A percentile compares a stretch with the other conserved stretches of the same genome.
Conservation (phyloP, 2,329 filamentous ascomycete genomes). For the Dactylellina haptotyla region DNA sequence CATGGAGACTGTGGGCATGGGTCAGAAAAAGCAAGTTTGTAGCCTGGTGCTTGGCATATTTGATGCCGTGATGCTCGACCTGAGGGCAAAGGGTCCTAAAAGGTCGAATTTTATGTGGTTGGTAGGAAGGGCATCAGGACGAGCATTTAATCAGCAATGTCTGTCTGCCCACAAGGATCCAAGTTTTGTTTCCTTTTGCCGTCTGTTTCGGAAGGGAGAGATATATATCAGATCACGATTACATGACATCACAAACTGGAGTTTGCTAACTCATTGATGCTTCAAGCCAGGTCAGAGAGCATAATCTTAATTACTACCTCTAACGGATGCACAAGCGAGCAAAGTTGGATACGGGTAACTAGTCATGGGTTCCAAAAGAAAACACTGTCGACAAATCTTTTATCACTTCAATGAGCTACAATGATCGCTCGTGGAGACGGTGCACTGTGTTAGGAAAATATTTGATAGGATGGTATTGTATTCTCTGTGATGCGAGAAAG, state of each 20-base stretch:
- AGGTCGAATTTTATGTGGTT: slow-evolving; percentile 2
- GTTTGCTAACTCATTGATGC: no score
- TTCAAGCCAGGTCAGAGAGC: no score
- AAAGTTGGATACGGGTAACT: no score
- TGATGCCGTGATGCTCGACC: slow-evolving; percentile 44
- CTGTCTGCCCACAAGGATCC: slow-evolving; percentile 25
- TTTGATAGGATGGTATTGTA: not conserved
- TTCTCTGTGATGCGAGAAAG: not conserved
- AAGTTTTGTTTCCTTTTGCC: not conserved
- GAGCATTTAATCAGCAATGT: slow-evolving; percentile 13
- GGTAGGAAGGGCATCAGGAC: slow-evolving; percentile 17
- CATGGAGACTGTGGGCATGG: slow-evolving; percentile 30
- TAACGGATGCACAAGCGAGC: no score
- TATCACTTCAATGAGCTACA: no score
- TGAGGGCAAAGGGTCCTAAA: slow-evolving; percentile 40
- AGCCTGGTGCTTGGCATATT: slow-evolving; percentile 47
- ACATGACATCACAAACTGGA: slow-evolving; percentile 17
- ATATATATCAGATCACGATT: not conserved
- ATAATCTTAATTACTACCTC: no score
- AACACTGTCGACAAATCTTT: no score
- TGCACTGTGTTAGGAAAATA: no score
- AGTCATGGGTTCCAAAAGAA: no score
- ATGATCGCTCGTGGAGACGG: no score
- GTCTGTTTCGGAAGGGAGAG: slow-evolving; percentile 1
- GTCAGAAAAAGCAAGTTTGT: slow-evolving; percentile 34